Conservation (phyloP, 2,329 filamentous ascomycete genomes). For the Aspergillus fischeri region DNA sequence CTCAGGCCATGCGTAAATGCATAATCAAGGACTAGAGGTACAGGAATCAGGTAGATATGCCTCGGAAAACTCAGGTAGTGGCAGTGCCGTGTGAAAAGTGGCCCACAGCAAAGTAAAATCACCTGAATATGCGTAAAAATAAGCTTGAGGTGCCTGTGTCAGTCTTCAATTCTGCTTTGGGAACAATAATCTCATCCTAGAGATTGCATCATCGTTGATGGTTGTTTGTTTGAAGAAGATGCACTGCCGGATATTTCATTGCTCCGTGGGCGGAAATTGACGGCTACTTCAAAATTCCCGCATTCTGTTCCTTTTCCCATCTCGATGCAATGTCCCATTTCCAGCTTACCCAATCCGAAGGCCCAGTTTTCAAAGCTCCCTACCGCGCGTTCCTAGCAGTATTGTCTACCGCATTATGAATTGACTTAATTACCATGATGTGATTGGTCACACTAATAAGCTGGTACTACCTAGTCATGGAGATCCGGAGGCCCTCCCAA, state of each 20-base stretch:
- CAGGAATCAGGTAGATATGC: too few species aligned
- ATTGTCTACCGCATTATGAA: background rate
- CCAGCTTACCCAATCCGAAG: background rate
- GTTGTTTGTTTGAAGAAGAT: background rate
- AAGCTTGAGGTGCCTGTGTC: too few species aligned
- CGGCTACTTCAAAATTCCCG: conserved; percentile 15
- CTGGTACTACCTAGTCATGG: conserved; percentile 13
- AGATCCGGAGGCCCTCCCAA: conserved; percentile 16
- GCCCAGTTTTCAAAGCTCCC: background rate
- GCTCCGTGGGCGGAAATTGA: conserved; percentile 4
- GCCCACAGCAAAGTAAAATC: too few species aligned
- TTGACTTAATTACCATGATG: background rate
- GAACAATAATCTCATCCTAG: too few species aligned
- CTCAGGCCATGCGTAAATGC: too few species aligned
- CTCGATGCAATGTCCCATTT: background rate
- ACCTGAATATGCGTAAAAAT: too few species aligned
- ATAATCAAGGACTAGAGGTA: too few species aligned
- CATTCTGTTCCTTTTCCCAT: background rate
- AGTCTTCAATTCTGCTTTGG: too few species aligned
- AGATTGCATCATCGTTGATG: background rate
- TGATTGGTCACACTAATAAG: conserved; percentile 10
- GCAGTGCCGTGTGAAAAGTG: too few species aligned
- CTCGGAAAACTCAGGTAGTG: too few species aligned
- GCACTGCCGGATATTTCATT: background rate
- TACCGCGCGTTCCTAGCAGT: background rate